Evolutionary conservation across 495 filamentous ascomycete species (phyloP).

Genomic region (Haplographium delicatum): DNA sequence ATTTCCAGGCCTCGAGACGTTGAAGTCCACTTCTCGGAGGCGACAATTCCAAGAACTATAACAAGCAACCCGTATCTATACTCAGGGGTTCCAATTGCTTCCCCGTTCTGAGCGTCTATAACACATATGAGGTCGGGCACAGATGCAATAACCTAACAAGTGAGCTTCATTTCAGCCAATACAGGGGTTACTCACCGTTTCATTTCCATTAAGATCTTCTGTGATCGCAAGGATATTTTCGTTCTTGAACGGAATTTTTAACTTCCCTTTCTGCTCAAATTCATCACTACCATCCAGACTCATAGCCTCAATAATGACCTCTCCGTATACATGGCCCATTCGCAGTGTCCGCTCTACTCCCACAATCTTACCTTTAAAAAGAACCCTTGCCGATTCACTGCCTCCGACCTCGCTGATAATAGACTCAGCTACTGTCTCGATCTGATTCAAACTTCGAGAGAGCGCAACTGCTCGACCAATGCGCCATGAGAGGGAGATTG

Average conservation of each 20-base stretch:
- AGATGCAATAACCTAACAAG: constrained; percentile 41
- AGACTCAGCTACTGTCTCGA: constrained; percentile 45
- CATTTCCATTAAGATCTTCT: constrained; percentile 21
- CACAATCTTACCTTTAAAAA: constrained; percentile 58
- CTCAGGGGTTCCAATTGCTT: constrained; percentile 56
- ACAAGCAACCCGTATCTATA: constrained; percentile 51
- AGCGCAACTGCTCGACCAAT: constrained; percentile 48
- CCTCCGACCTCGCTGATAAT: constrained; percentile 55
- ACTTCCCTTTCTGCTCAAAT: constrained; percentile 28
- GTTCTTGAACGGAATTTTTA: constrained; percentile 61
- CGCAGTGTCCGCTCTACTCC: constrained; percentile 49
- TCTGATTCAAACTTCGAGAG: constrained; percentile 40
- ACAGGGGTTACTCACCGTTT: constrained; percentile 1
- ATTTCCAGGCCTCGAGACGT: constrained; percentile 44
- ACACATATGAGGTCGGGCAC: constrained; percentile 58
- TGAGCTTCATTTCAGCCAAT: not conserved
- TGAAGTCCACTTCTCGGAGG: constrained; percentile 51
- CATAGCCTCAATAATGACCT: constrained; percentile 46
- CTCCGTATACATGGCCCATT: constrained; percentile 50
- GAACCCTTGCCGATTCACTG: constrained; percentile 40
- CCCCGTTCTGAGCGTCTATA: constrained; percentile 53
- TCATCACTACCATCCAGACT: constrained; percentile 29
- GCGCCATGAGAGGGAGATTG: constrained; percentile 47
- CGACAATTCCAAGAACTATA: constrained; percentile 50
- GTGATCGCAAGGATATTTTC: constrained; percentile 54